Evolutionary conservation across 192 early-diverging fungal genomes (phyloP).

Genomic region (Linderina pennispora): DNA sequence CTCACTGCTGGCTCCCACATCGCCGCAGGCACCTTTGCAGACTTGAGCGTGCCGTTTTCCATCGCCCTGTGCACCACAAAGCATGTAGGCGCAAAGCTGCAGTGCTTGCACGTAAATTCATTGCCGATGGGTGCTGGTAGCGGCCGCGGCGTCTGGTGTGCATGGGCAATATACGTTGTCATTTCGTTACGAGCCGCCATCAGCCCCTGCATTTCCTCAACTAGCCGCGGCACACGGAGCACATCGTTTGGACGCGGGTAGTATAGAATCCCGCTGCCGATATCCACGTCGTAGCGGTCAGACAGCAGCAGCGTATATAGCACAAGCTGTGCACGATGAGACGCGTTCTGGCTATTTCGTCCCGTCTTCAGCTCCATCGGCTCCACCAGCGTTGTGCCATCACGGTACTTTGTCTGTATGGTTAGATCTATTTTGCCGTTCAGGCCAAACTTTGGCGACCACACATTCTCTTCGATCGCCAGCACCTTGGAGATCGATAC

Average conservation of each 20-base stretch:
- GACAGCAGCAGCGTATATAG: constrained; percentile 81
- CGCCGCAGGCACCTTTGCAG: constrained; percentile 48
- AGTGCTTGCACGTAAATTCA: constrained; percentile 57
- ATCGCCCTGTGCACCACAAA: constrained; percentile 63
- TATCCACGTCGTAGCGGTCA: constrained; percentile 74
- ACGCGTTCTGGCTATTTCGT: constrained; percentile 47
- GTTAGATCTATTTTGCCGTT: constrained; percentile 91
- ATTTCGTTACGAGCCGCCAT: constrained; percentile 73
- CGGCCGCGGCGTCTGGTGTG: background rate
- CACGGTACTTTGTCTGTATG: constrained; percentile 17
- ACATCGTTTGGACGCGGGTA: constrained; percentile 71
- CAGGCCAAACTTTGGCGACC: constrained; percentile 87
- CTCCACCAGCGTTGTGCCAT: constrained; percentile 43
- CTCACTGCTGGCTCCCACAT: constrained; percentile 59
- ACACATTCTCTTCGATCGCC: constrained; percentile 88
- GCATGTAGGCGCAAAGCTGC: constrained; percentile 61
- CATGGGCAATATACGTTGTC: constrained; percentile 47
- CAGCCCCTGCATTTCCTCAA: constrained; percentile 65
- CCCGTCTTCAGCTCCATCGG: constrained; percentile 93
- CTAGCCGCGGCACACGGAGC: constrained; percentile 51
- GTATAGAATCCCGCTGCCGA: constrained; percentile 65
- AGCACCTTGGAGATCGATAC: constrained; percentile 63
- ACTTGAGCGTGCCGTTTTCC: constrained; percentile 57
- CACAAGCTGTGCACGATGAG: constrained; percentile 77
- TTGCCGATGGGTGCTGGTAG: constrained; percentile 71